Evolutionary conservation across 2,329 filamentous ascomycete genomes (phyloP), one percentile per base, ranked within the genome.

Genomic region (Penicillium sp.): DNA sequence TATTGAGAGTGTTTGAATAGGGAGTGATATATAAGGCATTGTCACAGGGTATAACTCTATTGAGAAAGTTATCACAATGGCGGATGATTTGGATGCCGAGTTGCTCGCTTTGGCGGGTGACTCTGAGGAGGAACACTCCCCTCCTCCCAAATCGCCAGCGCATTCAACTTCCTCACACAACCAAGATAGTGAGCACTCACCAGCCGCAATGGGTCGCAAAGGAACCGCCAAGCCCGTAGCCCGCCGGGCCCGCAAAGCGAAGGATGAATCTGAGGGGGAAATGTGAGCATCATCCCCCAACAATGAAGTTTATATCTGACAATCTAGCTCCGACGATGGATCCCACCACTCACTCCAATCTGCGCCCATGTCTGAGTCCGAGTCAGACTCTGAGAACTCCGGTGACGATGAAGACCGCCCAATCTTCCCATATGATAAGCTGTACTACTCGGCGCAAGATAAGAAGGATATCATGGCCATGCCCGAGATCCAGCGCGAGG

Each of bases 401-500:
- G 76, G 82, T 48, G 68, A 64, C 24, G 75, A 75, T 50, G 74
- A 76, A 39, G 73, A 77, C 48, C 73, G 75, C 5, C 87, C 67
- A 79, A 88, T 72, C 66, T 86, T 95, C 69, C 92, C 93, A 0
- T 83, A 96, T 58, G 94, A 99, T 61, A 92, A 93, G 64, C 87
- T 94, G 67, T 94, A 90, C 72, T 83, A 84, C 64, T 89, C 85
- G 61, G 80, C 85, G 42, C 81, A 84, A 38, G 90, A 94, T 68
- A 92, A 90, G 72, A 82, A 82, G 7, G 81, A 88, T 48, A 94
- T 99, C 58, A 87, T 94, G 82, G 83, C 81, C 53, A 86, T 97
- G 83, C 88, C 92, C 29, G 92, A 97, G 76, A 87, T 97, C 48
- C 87, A 96, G 69, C 88, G 93, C 58, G 94, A 99, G 73, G 86